Conservation (phyloP, 805 yeast species). For the Candida ovalis region DNA sequence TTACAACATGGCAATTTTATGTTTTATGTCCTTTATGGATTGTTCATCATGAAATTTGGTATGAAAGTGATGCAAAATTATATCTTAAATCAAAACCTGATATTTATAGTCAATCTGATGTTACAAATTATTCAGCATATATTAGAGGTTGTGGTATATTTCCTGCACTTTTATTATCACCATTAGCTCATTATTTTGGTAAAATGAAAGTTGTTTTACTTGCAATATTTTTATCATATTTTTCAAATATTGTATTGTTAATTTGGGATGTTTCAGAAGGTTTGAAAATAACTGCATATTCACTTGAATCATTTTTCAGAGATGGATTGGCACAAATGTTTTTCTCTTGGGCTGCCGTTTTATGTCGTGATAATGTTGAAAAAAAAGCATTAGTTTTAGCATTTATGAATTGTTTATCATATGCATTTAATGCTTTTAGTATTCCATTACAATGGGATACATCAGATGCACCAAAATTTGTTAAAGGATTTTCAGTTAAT, state of each 20-base stretch:
- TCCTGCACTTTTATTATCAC: slow-evolving; percentile 26
- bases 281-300: slow-evolving; percentile 34
- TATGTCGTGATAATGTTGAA: slow-evolving; percentile 20
- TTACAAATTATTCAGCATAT: slow-evolving; percentile 17
- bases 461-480: slow-evolving; percentile 12
- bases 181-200: slow-evolving; percentile 38
- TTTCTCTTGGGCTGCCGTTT: slow-evolving; percentile 18
- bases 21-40: slow-evolving; percentile 20
- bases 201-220: slow-evolving; percentile 9
- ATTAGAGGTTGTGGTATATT: slow-evolving; percentile 15
- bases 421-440: slow-evolving; percentile 18
- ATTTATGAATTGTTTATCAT: slow-evolving; percentile 15
- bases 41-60: slow-evolving; percentile 33
- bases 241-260: slow-evolving; percentile 27
- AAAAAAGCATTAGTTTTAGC: slow-evolving; percentile 19
- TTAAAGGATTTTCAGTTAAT: slow-evolving; percentile 15
- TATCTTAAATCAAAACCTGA: slow-evolving; percentile 20
- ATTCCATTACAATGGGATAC: slow-evolving; percentile 20
- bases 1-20: slow-evolving; percentile 39
- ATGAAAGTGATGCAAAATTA: slow-evolving; percentile 25
- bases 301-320: slow-evolving; percentile 1
- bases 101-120: slow-evolving; percentile 9
- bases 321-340: slow-evolving; percentile 18
- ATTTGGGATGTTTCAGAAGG: slow-evolving; percentile 47
- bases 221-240: slow-evolving; percentile 8